phyloP scores from a whole-genome alignment of 2,329 filamentous ascomycete genomes.

The Xylaria sp. region DNA sequence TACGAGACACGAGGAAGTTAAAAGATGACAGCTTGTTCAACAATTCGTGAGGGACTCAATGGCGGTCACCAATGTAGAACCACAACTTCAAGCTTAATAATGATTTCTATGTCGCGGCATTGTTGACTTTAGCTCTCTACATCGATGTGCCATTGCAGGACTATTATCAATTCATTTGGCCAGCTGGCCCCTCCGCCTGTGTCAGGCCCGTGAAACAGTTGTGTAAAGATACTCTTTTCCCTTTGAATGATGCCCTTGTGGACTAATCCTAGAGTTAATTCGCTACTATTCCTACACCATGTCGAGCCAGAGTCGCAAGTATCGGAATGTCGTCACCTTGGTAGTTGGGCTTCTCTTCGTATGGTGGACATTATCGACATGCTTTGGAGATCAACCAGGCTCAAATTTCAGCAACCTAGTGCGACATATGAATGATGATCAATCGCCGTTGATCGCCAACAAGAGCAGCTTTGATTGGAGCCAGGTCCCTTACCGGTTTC shows the following conservation, averaged over 20 bases:
- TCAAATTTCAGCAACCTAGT: conserved; percentile 29
- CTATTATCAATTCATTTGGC: conserved; percentile 1
- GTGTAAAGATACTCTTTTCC: background rate
- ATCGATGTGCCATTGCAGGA: background rate
- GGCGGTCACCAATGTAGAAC: background rate
- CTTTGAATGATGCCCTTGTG: background rate
- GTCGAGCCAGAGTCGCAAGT: conserved; percentile 14
- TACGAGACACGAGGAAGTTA: background rate
- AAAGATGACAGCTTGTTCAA: background rate
- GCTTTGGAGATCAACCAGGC: background rate
- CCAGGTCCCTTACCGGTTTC: conserved; percentile 20
- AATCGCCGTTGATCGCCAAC: conserved; percentile 16
- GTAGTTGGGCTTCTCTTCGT: conserved; percentile 21
- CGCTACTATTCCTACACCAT: conserved; percentile 11
- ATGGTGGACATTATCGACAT: conserved; percentile 27
- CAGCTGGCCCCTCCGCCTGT: background rate
- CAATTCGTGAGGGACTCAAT: background rate
- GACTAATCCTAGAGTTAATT: background rate
- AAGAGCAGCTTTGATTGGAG: conserved; percentile 39
- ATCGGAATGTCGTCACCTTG: conserved; percentile 21
- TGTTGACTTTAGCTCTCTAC: background rate
- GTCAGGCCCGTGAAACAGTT: background rate
- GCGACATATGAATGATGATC: conserved; percentile 32
- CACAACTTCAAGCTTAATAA: background rate
- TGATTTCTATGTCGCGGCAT: background rate